Base-by-base conservation (phyloP, 139 green algal species). In the Chlamydomonas sphaeroides region DNA sequence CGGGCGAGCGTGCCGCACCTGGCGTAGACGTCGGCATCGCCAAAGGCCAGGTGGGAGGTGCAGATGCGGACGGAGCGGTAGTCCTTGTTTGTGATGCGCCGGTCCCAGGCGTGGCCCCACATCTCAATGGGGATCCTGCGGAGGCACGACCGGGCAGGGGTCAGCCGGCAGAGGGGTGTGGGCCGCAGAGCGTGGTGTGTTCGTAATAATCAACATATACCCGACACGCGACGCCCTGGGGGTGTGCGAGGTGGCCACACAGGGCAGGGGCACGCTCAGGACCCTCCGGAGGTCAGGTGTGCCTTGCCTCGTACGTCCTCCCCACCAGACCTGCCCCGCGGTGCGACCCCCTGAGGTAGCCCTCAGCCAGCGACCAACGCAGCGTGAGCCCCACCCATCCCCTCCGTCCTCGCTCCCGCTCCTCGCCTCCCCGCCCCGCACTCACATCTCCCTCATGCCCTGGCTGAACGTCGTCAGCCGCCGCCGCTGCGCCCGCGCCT, bases 71-170 rank as follows among this genome's bases (percentile, higher is more conserved):
- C 65, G 45, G 49, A 65, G 23, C 77, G 63, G 65, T 76, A 84
- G 45, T 84, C 77, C 65, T 84, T 74, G 10, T 76, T 57, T 26
- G 65, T 84, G 63, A 84, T 84, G 35, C 77, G 77, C 35, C 25
- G 32, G 65, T 84, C 77, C 63, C 63, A 84, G 14, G 77, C 77
- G 65, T 84, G 77, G 20, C 77, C 77, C 77, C 77, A 84, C 65
- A 76, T 84, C 77, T 84, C 77, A 32, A 84, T 57, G 49, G 65
- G 77, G 35, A 75, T 68, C 49, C 77, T 84, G 77, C 1, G 5
- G 25, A 23, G 48, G 74, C 21, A n/a, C 18, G 8, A 42, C 30
- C 20, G 23, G 30, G 56, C 26, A 23, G 42, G 17, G 42, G 33
- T 25, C 18, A 8, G 11, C 45, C 45, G 45, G 68, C 8, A 45